Evolutionary conservation across 1,139 yeast species (phyloP), one percentile per base, ranked within the genome.

Genomic region (Candida sp.): DNA sequence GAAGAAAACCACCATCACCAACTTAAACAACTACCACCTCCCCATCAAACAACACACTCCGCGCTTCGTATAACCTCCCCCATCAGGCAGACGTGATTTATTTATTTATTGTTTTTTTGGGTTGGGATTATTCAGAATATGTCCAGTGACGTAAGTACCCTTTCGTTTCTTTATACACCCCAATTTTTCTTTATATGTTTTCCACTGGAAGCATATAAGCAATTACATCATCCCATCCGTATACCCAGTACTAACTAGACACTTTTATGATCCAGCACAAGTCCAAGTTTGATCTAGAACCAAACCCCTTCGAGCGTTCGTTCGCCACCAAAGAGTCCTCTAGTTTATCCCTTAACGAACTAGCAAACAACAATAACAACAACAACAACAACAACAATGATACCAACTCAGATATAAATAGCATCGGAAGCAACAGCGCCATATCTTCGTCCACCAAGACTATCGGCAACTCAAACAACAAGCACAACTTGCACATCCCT

Each of bases 221-320:
- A 33, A 30, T 40, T 28, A 34, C 25, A 12, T 28, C 17, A 8
- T 31, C 23, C 32, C 27, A 33, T 9, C 27, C 28, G 9, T 6
- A 12, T 25, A 26, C 9, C 28, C 25, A 11, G 23, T 58, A 63
- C 68, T 64, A 64, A 67, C 69, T 40, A 28, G 43, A 17, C 22
- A 17, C 17, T 17, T 32, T 26, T 26, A 34, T 38, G 39, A 35
- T 48, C 7, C 60, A 74, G 78, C 73, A 65, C 68, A 74, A 73
- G 58, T 71, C 79, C n/a, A 70, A 80, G 41, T 84, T 90, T 64
- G 96, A 88, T 56, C 74, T 92, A 56, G 99, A 94, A 67, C 97
- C 96, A 4, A 94, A 94, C 63, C 99, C 98, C 2, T 94, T 94
- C 64, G 99, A 94, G 69, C 87, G 88, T 66, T 90, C 97, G 46